These are phyloP conservation scores for Moelleriella libera DNA, from an alignment of 2,329 filamentous ascomycete genomes.

Conservation along the genomic window DNA sequence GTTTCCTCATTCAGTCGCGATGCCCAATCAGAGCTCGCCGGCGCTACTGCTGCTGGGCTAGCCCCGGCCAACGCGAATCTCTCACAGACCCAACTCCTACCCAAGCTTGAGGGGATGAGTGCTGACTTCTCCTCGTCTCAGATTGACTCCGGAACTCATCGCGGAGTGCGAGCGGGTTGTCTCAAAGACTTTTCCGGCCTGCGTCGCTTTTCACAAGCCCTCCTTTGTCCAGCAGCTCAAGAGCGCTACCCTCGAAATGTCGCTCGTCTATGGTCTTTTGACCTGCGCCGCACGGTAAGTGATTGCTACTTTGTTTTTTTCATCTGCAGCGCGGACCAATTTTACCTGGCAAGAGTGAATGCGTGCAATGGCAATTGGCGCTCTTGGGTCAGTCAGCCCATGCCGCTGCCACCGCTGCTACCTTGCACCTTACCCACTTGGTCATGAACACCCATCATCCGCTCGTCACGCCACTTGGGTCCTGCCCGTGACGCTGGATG, in stretches of 20 bases:
- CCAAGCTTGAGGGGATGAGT: not conserved
- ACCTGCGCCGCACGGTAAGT: slow-evolving; percentile 44
- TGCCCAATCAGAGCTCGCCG: too few relatives aligned
- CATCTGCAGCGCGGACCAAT: not conserved
- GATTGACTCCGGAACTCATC: slow-evolving; percentile 41
- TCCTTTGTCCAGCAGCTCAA: slow-evolving; percentile 48
- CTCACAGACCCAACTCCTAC: too few relatives aligned
- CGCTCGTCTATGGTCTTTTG: slow-evolving; percentile 43
- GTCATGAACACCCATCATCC: not conserved
- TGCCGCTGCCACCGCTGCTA: not conserved
- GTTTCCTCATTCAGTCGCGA: too few relatives aligned
- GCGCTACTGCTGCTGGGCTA: not conserved
- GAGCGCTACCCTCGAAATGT: slow-evolving; percentile 37
- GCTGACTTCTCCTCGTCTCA: slow-evolving; percentile 7
- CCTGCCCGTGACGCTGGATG: not conserved
- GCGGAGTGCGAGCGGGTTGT: slow-evolving; percentile 47
- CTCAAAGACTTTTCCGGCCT: slow-evolving; percentile 45
- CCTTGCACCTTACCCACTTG: not conserved
- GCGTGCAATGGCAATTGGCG: too few relatives aligned
- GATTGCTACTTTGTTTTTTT: slow-evolving; percentile 4
- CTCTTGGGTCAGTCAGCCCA: not conserved
- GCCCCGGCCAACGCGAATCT: not conserved
- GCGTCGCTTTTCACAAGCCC: slow-evolving; percentile 49
- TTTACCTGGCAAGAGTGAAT: too few relatives aligned
- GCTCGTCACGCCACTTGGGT: not conserved